Conservation (phyloP, 495 filamentous ascomycete genomes). For the Lepraria neglecta region DNA sequence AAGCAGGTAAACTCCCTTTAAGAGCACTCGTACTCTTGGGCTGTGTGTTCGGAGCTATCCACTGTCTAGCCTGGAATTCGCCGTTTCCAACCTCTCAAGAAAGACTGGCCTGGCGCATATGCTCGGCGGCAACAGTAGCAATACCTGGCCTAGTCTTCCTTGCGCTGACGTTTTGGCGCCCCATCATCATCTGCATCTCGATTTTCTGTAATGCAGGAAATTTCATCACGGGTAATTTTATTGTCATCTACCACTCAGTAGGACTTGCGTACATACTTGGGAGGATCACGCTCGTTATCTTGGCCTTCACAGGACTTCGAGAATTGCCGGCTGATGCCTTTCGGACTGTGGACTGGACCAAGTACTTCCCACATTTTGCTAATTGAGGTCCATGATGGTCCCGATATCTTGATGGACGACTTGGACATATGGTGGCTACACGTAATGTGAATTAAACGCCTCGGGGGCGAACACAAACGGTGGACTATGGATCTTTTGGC, state of each 20-base stretch:
- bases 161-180: too few relatives aligned
- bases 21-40: background rate
- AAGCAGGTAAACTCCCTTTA: background rate
- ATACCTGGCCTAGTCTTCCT: too few relatives aligned
- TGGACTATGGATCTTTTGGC: too few relatives aligned
- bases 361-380: slow-evolving; percentile 12
- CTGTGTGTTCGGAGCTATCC: slow-evolving; percentile 20
- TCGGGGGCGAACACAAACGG: too few relatives aligned
- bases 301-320: slow-evolving; percentile 13
- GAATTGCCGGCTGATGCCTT: slow-evolving; percentile 7
- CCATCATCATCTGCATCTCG: background rate
- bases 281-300: slow-evolving; percentile 6
- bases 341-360: slow-evolving; percentile 12
- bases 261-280: background rate
- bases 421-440: too few relatives aligned
- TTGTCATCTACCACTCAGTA: background rate
- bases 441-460: too few relatives aligned
- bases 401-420: too few relatives aligned
- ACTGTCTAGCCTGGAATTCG: slow-evolving; percentile 24
- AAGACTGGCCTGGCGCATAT: slow-evolving; percentile 19
- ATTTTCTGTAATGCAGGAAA: background rate
- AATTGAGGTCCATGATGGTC: too few relatives aligned
- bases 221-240: too few relatives aligned
- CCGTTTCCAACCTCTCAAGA: slow-evolving; percentile 18
- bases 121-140: slow-evolving; percentile 12